Evolutionary conservation across 2,329 filamentous ascomycete species (phyloP).

Genomic region (Emmonsiellopsis sp.): DNA sequence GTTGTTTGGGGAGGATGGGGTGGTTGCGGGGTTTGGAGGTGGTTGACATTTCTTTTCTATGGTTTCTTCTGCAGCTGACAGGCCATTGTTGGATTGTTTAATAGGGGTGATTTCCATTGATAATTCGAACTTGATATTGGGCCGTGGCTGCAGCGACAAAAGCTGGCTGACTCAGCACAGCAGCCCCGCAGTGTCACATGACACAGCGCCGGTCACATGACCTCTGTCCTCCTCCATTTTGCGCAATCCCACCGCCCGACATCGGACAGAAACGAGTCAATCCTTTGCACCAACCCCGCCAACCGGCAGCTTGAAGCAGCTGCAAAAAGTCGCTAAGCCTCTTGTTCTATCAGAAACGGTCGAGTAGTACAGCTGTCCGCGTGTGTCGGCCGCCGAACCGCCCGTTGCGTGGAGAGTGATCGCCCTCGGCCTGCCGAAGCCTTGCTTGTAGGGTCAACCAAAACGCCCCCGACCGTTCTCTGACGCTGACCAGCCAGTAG

Average conservation of each 20-base stretch:
- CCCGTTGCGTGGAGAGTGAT: no score
- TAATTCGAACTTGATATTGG: no score
- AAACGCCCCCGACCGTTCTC: no score
- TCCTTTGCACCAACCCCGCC: neutral
- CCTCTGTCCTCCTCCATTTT: neutral
- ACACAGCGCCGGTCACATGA: neutral
- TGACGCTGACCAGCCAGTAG: no score
- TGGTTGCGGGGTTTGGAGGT: neutral
- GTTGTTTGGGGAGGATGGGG: constrained; percentile 5
- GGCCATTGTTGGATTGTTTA: no score
- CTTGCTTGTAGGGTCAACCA: no score
- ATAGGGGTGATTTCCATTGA: no score
- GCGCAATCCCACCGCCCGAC: neutral
- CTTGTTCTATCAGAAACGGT: neutral
- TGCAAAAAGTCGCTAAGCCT: neutral
- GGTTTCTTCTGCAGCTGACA: neutral
- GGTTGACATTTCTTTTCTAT: neutral
- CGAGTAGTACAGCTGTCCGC: no score
- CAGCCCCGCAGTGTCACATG: neutral
- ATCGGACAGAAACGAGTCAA: constrained; percentile 1
- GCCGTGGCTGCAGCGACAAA: no score
- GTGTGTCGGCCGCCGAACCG: no score
- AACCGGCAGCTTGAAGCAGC: neutral
- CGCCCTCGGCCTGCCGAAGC: no score
- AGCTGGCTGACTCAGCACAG: no score